Evolutionary conservation across 352 stramenopile species (phyloP), one percentile per base, ranked within the genome.

Genomic region (Phytophthora macrochlamydospora): DNA sequence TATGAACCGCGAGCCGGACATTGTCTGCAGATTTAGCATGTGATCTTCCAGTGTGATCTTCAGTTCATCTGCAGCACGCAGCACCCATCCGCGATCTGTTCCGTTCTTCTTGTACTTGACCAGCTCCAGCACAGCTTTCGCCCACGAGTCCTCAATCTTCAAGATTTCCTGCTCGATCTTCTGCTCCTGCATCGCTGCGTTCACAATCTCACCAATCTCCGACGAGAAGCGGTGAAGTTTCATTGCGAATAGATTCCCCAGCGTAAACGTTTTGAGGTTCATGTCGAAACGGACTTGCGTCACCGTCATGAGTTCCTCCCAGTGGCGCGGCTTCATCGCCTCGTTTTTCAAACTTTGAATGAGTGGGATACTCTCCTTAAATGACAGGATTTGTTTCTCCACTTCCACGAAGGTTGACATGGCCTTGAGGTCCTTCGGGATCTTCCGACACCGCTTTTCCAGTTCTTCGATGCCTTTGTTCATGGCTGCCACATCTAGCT

Each of bases 291-390:
- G 84, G 28, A 98, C 89, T 35, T 93, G 90, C 0, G 93, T 98
- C 31, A 97, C 83, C 7, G 59, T 57, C 83, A 97, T 96, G 50
- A 97, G 84, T 40, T 96, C 89, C 33, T 96, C 85, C 91, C 91
- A 97, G 56, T 97, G 91, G 2, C 91, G 82, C 2, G 89, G 71
- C 71, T 98, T 98, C 77, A 98, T 93, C 1, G 93, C 90, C 32
- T 98, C 93, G 55, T 98, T 98, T 71, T 98, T 98, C 1, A 98
- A 78, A 63, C 87, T 95, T 48, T 97, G 89, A 60, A 98, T 98
- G 1, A 98, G 72, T 14, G 94, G 94, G 24, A 98, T 97, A 62
- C 87, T 95, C 32, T 98, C 92, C 62, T 97, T 97, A 64, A 98
- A 98, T n/a, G 94, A 87, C 11, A 89, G 62, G 13, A 98, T 96